Evolutionary conservation across 176 grass and related monocot species (phyloP), one percentile per base, ranked within the genome.

Genomic region (Eleusine coracana): DNA sequence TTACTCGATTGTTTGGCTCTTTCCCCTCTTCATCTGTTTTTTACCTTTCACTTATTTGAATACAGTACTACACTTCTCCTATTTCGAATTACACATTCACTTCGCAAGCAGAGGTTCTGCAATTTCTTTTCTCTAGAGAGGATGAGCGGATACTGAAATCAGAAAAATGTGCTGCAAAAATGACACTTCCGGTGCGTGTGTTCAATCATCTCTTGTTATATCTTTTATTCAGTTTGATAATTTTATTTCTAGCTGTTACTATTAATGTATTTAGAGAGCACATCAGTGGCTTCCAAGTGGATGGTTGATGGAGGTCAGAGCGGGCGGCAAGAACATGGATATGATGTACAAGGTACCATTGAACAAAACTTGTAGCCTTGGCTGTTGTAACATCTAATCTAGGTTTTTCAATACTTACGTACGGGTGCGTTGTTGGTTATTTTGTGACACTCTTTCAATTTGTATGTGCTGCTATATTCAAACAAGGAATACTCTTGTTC

Each of bases 251-350:
- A 4, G 51, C 1, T 25, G 10, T 54, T 39, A 10, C 23, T 27
- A 13, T 16, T 69, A 12, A 15, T 21, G 18, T 75, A 6, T 46
- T 21, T 1, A 88, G 82, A 75, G 18, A 21, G 17, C 28, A 39
- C 56, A 85, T 31, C 20, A 42, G 38, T 89, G 83, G 87, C 78
- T 89, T 84, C 87, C 77, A 16, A 42, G 42, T 12, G 78, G 74
- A n/a, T 92, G 90, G 90, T 12, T 88, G 21, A 69, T 83, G 17
- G 90, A 92, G 68, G 1, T 92, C 0, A 92, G 86, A 88, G 79
- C 68, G 0, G 74, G 83, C 23, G 90, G 86, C 16, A 55, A 68
- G 55, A 88, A 88, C 2, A 68, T 15, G 70, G 50, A 74, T 38
- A 84, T 86, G 74, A 92, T 85, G 83, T 92, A 79, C 37, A 88